Evolutionary conservation across 1,284 basidiomycete genomes (phyloP), one percentile per base, ranked within the genome.

Genomic region (Sutorius eximius): DNA sequence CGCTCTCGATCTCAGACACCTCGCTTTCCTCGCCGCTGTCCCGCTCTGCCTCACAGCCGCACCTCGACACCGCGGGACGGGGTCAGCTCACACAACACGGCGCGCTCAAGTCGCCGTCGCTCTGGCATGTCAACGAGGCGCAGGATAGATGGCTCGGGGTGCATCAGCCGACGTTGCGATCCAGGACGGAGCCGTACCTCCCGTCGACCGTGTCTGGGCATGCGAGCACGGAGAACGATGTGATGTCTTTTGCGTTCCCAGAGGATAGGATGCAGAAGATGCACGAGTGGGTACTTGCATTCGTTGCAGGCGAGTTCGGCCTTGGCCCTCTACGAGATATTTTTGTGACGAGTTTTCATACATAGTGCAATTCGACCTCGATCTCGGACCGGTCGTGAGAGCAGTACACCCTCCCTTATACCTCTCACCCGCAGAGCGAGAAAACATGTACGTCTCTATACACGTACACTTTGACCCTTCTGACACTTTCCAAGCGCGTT

Each of bases 361-460:
- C 56, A 47, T 46, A 83, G 92, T 95, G 53, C 86, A 95, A 62
- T 95, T 96, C 65, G 93, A 95, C 71, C 70, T 94, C 45, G 92
- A 95, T 61, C 76, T 89, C 43, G 95, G 94, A 0, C 95, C 95
- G 5, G 86, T 91, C 11, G 79, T 97, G 20, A 83, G 86, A 59
- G 83, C 85, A 50, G 75, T 87, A 59, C 90, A 82, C 66, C 93
- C 84, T 45, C 81, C 78, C 7, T 75, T 83, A 27, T 76, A 73
- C 59, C 76, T 96, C 55, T 82, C 77, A 49, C 80, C 79, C 59
- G 77, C 75, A 38, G 93, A 89, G 71, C 80, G 77, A 58, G 91
- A 90, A 63, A 97, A 95, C 65, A 88, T 97, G 93, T 95, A 38
- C 65, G 89, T 78, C 11, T 45, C 51, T 37, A 32, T 47, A 1